Evolutionary conservation across 2,329 filamentous ascomycete species (phyloP), one percentile per base, ranked within the genome.

Genomic region (Curvularia eragrostidis): DNA sequence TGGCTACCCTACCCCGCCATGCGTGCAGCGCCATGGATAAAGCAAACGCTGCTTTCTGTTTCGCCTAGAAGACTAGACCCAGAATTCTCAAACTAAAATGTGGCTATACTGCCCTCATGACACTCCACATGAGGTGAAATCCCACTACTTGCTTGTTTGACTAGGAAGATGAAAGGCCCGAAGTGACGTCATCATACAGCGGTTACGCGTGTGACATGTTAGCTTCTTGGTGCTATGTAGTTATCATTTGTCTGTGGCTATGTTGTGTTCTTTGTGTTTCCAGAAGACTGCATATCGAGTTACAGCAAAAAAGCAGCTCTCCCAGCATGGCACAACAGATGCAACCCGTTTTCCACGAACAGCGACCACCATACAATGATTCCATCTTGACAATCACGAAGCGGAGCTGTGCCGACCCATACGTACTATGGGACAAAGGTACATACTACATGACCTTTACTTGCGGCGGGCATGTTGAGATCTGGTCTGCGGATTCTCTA

Each of bases 361-460:
- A 60, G 26, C 59, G 43, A 13, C 68, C 69, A 23, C 59, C 67
- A 13, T 78, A 78, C 56, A 76, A 76, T 53, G 75, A 77, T 47
- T 65, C 75, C 5, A 78, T 80, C 54, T 65, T 81, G 36, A 78
- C 77, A 13, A 75, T 81, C 50, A 80, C 80, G 2, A 67, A 70
- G 15, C 65, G 69, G 15, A 69, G 73, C 5, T 80, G 78, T 13
- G 75, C 80, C 2, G 80, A 82, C 65, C 80, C 80, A 2, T 81
- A 78, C 67, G 75, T 82, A 46, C 72, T 78, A 6, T 75, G 70
- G 59, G 70, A 75, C n/a, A 72, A 77, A 55, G 77, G 74, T 26
- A 75, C 74, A 44, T 82, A 80, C 65, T 81, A 80, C 61, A 70
- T 82, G 69, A 81, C 78, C 9, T 81, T 79, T 63, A 82, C 80